phyloP scores from a whole-genome alignment of 768 basidiomycete genomes.

The Tricholoma terreum region DNA sequence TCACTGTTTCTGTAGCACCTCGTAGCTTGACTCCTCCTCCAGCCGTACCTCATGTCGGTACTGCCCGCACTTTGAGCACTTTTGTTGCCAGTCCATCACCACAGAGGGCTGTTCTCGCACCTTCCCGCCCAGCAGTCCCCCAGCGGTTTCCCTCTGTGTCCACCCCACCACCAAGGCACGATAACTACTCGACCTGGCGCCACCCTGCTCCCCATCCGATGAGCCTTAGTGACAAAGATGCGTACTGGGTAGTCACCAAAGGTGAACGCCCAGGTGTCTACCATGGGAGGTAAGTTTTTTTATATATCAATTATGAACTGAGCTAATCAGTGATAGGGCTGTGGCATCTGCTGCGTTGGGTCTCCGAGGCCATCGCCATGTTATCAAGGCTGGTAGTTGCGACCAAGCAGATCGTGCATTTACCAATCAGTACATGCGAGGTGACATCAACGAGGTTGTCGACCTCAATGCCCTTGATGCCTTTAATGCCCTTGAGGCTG shows the following conservation, averaged over 20 bases:
- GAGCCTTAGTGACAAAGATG: neutral
- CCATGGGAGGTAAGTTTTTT: neutral
- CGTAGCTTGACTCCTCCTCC: neutral
- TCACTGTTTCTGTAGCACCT: neutral
- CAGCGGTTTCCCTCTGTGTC: neutral
- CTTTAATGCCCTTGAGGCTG: neutral
- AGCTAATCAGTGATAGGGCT: neutral
- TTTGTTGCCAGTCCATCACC: no score
- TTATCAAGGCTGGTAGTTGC: neutral
- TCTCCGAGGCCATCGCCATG: neutral
- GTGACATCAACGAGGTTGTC: neutral
- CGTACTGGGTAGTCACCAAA: slow-evolving; percentile 2
- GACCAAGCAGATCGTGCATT: neutral
- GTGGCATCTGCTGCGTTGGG: neutral
- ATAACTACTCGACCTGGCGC: neutral
- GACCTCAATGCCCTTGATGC: neutral
- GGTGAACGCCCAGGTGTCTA: slow-evolving; percentile 1
- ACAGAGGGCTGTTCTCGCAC: neutral
- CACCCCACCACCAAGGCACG: neutral
- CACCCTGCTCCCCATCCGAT: neutral
- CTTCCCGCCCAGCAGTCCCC: neutral
- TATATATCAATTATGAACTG: neutral
- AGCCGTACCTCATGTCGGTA: no score
- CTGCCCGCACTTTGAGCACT: no score
- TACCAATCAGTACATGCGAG: neutral